Conservation (phyloP, 108 stramenopile genomes). For the Heterococcus sp. region DNA sequence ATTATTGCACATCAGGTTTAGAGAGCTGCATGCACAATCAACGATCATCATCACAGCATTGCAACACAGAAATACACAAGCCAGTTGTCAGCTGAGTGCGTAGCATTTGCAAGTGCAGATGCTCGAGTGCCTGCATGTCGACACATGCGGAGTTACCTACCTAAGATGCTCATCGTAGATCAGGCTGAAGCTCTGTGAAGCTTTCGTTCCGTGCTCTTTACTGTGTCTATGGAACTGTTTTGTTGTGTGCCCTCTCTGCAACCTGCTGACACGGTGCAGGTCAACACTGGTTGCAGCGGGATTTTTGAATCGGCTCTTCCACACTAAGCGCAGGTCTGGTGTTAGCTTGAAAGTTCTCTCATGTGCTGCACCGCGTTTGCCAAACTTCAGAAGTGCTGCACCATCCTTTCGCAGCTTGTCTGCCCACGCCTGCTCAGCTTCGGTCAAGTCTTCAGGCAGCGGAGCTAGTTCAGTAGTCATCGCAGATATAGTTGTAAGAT, state of each 20-base stretch:
- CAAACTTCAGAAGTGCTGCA: not conserved
- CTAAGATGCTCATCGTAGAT: slow-evolving; percentile 10
- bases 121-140: not conserved
- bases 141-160: not conserved
- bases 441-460: slow-evolving; percentile 1
- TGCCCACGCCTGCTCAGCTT: not conserved
- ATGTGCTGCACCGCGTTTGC: not conserved
- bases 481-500: too few relatives aligned
- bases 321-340: not conserved
- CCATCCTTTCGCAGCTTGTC: not conserved
- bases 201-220: slow-evolving; percentile 5
- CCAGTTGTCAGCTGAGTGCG: too few relatives aligned
- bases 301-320: not conserved
- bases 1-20: not conserved
- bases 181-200: not conserved
- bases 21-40: not conserved
- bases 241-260: slow-evolving; percentile 26
- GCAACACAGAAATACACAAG: too few relatives aligned
- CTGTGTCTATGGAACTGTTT: slow-evolving; percentile 9
- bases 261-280: slow-evolving; percentile 13
- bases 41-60: not conserved
- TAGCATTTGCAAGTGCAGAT: not conserved
- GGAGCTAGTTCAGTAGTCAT: too few relatives aligned
- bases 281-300: slow-evolving; percentile 9
- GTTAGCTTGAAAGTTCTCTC: not conserved